Conservation (phyloP, 2,329 filamentous ascomycete species). For the Phyllosticta paracitricarpa region DNA sequence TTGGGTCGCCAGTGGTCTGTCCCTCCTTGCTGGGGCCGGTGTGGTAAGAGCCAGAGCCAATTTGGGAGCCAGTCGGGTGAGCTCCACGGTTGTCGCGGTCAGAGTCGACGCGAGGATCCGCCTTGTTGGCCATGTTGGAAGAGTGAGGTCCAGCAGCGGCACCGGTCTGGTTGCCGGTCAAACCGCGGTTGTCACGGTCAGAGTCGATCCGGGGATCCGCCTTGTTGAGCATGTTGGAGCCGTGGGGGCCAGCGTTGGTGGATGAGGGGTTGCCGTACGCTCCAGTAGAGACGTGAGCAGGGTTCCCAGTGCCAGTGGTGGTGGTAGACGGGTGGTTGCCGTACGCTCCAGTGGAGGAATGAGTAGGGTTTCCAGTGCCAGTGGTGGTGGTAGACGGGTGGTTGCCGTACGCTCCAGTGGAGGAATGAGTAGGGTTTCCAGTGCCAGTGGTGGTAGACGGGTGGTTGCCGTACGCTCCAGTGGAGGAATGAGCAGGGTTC, state of each 20-base stretch:
- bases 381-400: background rate
- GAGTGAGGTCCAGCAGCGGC: conserved; percentile 1
- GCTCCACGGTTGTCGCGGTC: conserved; percentile 8
- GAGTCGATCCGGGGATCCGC: background rate
- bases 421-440: no score
- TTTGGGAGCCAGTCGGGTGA: background rate
- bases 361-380: no score
- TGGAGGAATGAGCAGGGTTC: background rate
- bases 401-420: no score
- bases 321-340: background rate
- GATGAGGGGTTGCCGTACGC: background rate
- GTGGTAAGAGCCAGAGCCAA: background rate
- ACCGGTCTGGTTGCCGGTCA: background rate
- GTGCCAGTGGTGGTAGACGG: background rate
- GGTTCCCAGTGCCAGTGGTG: background rate
- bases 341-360: no score
- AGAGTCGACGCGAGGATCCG: conserved; percentile 8
- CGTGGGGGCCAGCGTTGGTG: conserved; percentile 2
- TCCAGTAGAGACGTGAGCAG: background rate
- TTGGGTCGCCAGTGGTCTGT: background rate
- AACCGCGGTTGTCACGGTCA: conserved; percentile 1
- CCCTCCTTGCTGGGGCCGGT: background rate
- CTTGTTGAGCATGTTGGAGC: conserved; percentile 2
- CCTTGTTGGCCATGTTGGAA: conserved; percentile 3
- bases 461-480: background rate